phyloP scores from a whole-genome alignment of 805 yeast genomes.

The Jamesozyma gamospora region DNA sequence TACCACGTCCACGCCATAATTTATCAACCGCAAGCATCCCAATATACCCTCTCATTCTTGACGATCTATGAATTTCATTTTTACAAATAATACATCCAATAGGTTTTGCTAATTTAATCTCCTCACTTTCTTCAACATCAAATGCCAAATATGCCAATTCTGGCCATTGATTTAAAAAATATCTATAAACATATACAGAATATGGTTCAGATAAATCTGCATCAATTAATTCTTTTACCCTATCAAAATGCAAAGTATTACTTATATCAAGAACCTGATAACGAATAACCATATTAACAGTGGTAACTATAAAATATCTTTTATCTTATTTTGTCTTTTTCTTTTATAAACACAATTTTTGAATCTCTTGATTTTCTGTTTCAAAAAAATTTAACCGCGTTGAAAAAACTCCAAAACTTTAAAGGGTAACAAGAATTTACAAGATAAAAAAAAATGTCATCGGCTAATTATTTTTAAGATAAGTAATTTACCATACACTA shows the following conservation, averaged over 20 bases:
- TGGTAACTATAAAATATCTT: neutral
- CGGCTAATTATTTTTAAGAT: no score
- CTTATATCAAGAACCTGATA: constrained; percentile 22
- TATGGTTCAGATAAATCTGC: constrained; percentile 86
- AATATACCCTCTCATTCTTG: constrained; percentile 75
- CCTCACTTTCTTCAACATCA: constrained; percentile 22
- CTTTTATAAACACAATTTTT: no score
- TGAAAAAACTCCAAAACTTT: no score
- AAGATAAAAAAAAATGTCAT: no score
- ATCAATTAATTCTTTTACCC: constrained; percentile 49
- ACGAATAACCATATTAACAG: constrained; percentile 7
- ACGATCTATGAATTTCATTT: constrained; percentile 60
- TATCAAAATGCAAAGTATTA: constrained; percentile 33
- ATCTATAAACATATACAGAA: constrained; percentile 85
- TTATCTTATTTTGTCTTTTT: neutral
- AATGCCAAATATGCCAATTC: constrained; percentile 62
- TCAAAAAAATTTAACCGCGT: no score
- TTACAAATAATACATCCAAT: constrained; percentile 85
- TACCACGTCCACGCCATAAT: constrained; percentile 62
- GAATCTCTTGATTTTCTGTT: no score
- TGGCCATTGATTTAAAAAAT: constrained; percentile 87
- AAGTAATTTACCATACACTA: no score
- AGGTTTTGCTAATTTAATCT: constrained; percentile 21
- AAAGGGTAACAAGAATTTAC: no score
- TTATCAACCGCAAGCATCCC: constrained; percentile 90